Conservation (phyloP, 2,329 filamentous ascomycete species). For the Cytospora chrysosperma region DNA sequence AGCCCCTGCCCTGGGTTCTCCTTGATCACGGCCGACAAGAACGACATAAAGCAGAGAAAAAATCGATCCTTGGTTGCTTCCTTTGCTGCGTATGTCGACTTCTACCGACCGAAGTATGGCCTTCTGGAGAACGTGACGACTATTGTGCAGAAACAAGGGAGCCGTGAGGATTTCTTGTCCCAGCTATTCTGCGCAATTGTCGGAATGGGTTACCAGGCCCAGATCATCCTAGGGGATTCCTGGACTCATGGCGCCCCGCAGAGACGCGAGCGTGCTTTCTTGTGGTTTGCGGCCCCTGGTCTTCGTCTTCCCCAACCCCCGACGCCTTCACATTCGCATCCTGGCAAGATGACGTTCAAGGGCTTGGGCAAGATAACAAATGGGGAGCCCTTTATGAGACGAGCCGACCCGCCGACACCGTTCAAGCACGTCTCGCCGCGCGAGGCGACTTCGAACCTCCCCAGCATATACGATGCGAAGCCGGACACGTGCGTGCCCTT, state of each 20-base stretch:
- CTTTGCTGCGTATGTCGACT: constrained; percentile 71
- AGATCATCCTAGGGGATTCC: constrained; percentile 66
- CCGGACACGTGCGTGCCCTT: constrained; percentile 60
- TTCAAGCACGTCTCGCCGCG: constrained; percentile 57
- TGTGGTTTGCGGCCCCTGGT: constrained; percentile 69
- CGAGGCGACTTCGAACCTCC: constrained; percentile 60
- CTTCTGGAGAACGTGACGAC: constrained; percentile 73
- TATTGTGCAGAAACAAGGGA: constrained; percentile 52
- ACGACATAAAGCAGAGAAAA: constrained; percentile 54
- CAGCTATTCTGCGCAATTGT: constrained; percentile 73
- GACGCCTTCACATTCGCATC: constrained; percentile 62
- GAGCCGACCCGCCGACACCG: constrained; percentile 52
- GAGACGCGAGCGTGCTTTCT: constrained; percentile 64
- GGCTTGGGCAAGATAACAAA: constrained; percentile 60
- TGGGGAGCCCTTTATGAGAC: constrained; percentile 56
- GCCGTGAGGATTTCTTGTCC: constrained; percentile 63
- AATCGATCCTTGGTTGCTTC: constrained; percentile 78
- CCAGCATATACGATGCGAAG: constrained; percentile 60
- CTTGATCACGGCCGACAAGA: constrained; percentile 55
- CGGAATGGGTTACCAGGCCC: constrained; percentile 73
- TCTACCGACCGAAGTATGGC: constrained; percentile 73
- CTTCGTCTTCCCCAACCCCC: constrained; percentile 56
- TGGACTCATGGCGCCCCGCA: constrained; percentile 69
- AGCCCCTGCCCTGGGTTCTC: constrained; percentile 81
- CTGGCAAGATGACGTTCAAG: constrained; percentile 31